Base-by-base conservation (phyloP, 2,329 filamentous ascomycete genomes). In the Sporothrix inflata region DNA sequence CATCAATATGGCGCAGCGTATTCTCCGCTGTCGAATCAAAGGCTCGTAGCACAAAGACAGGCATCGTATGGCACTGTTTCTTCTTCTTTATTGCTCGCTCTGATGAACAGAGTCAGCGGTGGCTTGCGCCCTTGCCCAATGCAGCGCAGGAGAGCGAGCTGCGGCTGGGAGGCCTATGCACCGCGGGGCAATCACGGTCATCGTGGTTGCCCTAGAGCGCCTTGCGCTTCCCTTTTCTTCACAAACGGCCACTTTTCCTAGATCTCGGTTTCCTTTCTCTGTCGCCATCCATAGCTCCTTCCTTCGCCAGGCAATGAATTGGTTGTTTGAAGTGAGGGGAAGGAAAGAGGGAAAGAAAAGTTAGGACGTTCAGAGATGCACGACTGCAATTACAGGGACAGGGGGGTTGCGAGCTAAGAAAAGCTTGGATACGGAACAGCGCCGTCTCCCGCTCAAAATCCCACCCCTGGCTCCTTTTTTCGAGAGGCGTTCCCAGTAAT, bases 391-490 rank as follows among this genome's bases (percentile, higher is more conserved):
- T 30, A 49, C 16, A 49, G 30, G 8, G 45, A 49, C 63, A 66
- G 45, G 45, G 45, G 60, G 38, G 14, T 49, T 66, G 16, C 21
- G 42, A 45, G 42, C 61, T 66, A 66, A 66, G 61, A 66, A 61
- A 66, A 66, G 63, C 63, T 66, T 66, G 63, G 38, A n/a, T 47
- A 34, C 14, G 42, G 45, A 49, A 34, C 24, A 30, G 40, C 60
- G 38, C 63, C 42, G 42, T 34, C 24, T 66, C 42, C 42, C 21
- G 63, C 24, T 49, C 60, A 42, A 66, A 21, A 49, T 30, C 30
- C 63, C 63, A 27, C 21, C n/a, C 60, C 38, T 63, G 21, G 63
- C 63, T 66, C 21, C 63, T n/a, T 27, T 42, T 42, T 42, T 63
- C 57, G 8, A 63, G n/a, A 42, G 57, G 57, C 57, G 38, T 24